A percentile compares a stretch with the other conserved stretches of the same genome.
These are phyloP conservation scores for Pseudocercospora fuligena DNA, from an alignment of 2,329 filamentous ascomycete species.

Conservation along the genomic window DNA sequence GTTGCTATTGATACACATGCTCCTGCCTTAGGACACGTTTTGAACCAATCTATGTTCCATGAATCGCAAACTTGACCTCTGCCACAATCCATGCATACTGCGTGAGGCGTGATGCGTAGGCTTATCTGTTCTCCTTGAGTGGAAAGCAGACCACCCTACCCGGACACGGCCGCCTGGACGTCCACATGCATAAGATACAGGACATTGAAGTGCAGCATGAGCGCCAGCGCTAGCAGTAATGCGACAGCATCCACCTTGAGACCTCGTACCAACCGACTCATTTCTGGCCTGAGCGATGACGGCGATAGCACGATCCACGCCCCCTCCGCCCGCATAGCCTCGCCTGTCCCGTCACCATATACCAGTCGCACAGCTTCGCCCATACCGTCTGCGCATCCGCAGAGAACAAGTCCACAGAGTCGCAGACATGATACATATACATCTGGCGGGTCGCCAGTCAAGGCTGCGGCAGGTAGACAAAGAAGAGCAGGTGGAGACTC, in stretches of 20 bases:
- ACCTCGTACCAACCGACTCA: slow-evolving; percentile 53
- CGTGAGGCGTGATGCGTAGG: slow-evolving; percentile 6
- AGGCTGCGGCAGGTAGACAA: slow-evolving; percentile 23
- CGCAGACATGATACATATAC: slow-evolving; percentile 12
- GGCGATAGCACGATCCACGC: slow-evolving; percentile 46
- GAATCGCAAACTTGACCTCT: background rate
- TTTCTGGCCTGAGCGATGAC: slow-evolving; percentile 54
- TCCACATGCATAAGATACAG: slow-evolving; percentile 5
- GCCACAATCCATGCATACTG: background rate
- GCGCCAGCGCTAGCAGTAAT: slow-evolving; percentile 39
- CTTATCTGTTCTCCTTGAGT: slow-evolving; percentile 1
- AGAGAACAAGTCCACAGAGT: slow-evolving; percentile 21
- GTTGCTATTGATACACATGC: slow-evolving; percentile 6
- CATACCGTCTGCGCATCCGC: slow-evolving; percentile 44
- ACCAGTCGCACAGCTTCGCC: slow-evolving; percentile 49
- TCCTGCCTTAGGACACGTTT: slow-evolving; percentile 13
- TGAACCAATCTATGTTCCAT: background rate
- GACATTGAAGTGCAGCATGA: slow-evolving; percentile 28
- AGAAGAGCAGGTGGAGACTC: slow-evolving; percentile 28
- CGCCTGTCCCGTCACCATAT: slow-evolving; percentile 45
- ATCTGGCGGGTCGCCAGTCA: slow-evolving; percentile 13
- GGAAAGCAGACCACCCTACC: slow-evolving; percentile 3
- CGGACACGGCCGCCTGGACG: slow-evolving; percentile 9
- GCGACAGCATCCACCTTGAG: slow-evolving; percentile 51
- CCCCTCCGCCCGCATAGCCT: slow-evolving; percentile 37